Evolutionary conservation across 805 yeast genomes (phyloP).

Genomic region (Sugiyamaella marilandica): DNA sequence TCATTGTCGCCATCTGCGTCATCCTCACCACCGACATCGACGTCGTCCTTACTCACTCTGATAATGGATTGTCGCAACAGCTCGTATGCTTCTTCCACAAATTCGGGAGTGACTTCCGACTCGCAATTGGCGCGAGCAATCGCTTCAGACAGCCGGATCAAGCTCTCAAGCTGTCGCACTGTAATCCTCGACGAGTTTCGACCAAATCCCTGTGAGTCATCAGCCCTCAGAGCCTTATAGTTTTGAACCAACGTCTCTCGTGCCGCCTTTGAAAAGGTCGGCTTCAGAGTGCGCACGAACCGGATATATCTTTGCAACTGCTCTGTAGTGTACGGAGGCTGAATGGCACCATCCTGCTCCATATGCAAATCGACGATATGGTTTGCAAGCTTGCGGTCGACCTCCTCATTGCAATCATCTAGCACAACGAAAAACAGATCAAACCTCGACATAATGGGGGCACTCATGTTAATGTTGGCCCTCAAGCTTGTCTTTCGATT

Average conservation of each 20-base stretch:
- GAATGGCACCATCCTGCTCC: slow-evolving; percentile 82
- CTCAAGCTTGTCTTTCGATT: slow-evolving; percentile 80
- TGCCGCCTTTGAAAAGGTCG: slow-evolving; percentile 77
- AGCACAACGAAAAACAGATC: slow-evolving; percentile 91
- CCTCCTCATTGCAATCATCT: slow-evolving; percentile 88
- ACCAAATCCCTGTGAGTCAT: slow-evolving; percentile 81
- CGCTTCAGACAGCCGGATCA: slow-evolving; percentile 91
- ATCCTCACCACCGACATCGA: slow-evolving; percentile 54
- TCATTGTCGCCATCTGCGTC: slow-evolving; percentile 18
- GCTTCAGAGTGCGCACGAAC: slow-evolving; percentile 90
- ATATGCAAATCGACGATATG: slow-evolving; percentile 93
- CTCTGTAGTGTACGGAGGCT: slow-evolving; percentile 84
- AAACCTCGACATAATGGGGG: slow-evolving; percentile 98
- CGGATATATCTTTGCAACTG: slow-evolving; percentile 83
- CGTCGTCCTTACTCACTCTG: slow-evolving; percentile 89
- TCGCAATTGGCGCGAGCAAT: slow-evolving; percentile 96
- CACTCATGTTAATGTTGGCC: slow-evolving; percentile 89
- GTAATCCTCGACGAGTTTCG: slow-evolving; percentile 89
- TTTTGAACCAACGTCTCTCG: slow-evolving; percentile 68
- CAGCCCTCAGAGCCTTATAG: slow-evolving; percentile 80
- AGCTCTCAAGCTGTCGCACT: slow-evolving; percentile 91
- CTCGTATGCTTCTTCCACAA: slow-evolving; percentile 91
- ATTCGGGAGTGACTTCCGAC: slow-evolving; percentile 73
- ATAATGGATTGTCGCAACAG: slow-evolving; percentile 85
- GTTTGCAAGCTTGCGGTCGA: slow-evolving; percentile 84